Percentiles rank a stretch among this genome's conserved stretches.
Conservation (phyloP, 495 filamentous ascomycete species). For the Aspergillus biplanus region DNA sequence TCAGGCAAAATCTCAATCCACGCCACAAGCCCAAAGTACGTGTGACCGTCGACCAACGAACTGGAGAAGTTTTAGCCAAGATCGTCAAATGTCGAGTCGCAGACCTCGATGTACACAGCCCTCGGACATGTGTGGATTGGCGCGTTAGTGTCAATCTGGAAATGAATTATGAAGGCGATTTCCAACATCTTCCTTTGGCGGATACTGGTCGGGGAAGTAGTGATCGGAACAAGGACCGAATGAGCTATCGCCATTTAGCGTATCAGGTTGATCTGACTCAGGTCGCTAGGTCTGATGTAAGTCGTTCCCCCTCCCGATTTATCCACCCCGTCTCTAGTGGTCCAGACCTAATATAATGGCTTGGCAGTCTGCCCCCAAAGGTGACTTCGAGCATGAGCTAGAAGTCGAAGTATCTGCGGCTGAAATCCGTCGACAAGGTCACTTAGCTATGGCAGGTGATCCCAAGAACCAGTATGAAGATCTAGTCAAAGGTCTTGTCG, state of each 20-base stretch:
- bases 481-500: conserved; percentile 78
- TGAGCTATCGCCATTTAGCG: conserved; percentile 82
- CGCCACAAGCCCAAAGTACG: conserved; percentile 71
- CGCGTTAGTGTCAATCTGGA: conserved; percentile 89
- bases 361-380: conserved; percentile 44
- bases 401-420: conserved; percentile 79
- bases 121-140: conserved; percentile 74
- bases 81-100: conserved; percentile 89
- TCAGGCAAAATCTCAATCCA: conserved; percentile 59
- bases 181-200: conserved; percentile 52
- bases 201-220: conserved; percentile 47
- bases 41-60: conserved; percentile 75
- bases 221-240: conserved; percentile 80
- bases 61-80: conserved; percentile 70
- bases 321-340: neutral
- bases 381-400: conserved; percentile 80
- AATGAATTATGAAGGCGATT: conserved; percentile 77
- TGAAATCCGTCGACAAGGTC: conserved; percentile 70
- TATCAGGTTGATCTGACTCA: conserved; percentile 93
- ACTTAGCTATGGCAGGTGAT: conserved; percentile 56
- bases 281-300: conserved; percentile 68
- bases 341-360: conserved; percentile 8
- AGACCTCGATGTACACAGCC: conserved; percentile 79
- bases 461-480: conserved; percentile 68
- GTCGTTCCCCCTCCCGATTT: conserved; percentile 28